Evolutionary conservation across 768 basidiomycete species (phyloP).

Genomic region (Chalciporus piperatus): DNA sequence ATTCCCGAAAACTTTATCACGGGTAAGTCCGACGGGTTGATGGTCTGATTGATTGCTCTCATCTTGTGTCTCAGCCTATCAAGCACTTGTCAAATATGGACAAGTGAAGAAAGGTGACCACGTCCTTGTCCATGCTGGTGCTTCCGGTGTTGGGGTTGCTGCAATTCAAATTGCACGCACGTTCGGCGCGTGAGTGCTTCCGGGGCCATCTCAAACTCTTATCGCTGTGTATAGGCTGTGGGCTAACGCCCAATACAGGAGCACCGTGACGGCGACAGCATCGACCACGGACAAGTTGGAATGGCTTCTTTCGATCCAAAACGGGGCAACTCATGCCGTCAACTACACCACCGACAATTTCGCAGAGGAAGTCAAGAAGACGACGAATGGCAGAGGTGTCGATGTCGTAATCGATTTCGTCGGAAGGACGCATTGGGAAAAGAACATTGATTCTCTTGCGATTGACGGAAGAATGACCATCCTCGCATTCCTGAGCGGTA

Average conservation of each 20-base stretch:
- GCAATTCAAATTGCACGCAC: conserved; percentile 83
- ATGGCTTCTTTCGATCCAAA: conserved; percentile 64
- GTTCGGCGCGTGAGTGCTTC: conserved; percentile 61
- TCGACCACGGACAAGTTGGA: conserved; percentile 81
- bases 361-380: conserved; percentile 63
- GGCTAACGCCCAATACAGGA: conserved; percentile 36
- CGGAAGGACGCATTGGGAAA: conserved; percentile 68
- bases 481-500: conserved; percentile 66
- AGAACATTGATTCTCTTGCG: conserved; percentile 69
- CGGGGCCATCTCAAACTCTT: conserved; percentile 2
- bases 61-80: conserved; percentile 44
- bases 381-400: conserved; percentile 68
- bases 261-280: conserved; percentile 78
- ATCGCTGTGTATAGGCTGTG: not conserved
- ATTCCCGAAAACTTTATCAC: conserved; percentile 90
- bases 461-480: conserved; percentile 74
- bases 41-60: conserved; percentile 11
- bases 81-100: conserved; percentile 64
- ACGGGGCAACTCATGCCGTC: conserved; percentile 69
- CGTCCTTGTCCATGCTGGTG: conserved; percentile 88
- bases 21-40: conserved; percentile 42
- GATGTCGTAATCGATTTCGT: conserved; percentile 87
- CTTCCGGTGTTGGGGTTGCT: conserved; percentile 86
- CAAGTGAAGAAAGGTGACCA: conserved; percentile 66
- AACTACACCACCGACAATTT: conserved; percentile 90